Evolutionary conservation across 2,329 filamentous ascomycete species (phyloP).

Genomic region (Aspergillus hortae): DNA sequence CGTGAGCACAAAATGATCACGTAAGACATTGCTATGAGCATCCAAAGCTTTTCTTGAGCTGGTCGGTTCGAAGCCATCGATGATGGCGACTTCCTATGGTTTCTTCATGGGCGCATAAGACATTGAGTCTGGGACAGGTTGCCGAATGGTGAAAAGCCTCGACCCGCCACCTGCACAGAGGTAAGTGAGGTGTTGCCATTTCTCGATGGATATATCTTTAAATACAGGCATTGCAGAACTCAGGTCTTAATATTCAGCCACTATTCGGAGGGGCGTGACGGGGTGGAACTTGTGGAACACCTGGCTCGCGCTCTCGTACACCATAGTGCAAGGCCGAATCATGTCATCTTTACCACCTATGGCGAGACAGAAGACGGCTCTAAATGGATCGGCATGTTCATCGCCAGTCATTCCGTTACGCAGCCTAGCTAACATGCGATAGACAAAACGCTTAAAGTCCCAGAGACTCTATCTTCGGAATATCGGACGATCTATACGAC

Average conservation of each 20-base stretch:
- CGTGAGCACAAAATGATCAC: slow-evolving; percentile 12
- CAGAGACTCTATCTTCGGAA: slow-evolving; percentile 17
- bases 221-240: slow-evolving; percentile 4
- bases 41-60: slow-evolving; percentile 27
- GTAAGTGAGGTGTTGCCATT: slow-evolving; percentile 4
- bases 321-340: slow-evolving; percentile 15
- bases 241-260: slow-evolving; percentile 33
- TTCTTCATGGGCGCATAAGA: slow-evolving; percentile 44
- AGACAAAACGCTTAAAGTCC: slow-evolving; percentile 18
- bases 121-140: slow-evolving; percentile 36
- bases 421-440: slow-evolving; percentile 7
- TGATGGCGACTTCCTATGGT: slow-evolving; percentile 29
- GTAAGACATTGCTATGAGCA: slow-evolving; percentile 22
- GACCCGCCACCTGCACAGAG: slow-evolving; percentile 1
- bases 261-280: slow-evolving; percentile 27
- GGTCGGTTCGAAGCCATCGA: slow-evolving; percentile 33
- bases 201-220: background rate
- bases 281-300: slow-evolving; percentile 16
- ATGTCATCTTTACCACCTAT: slow-evolving; percentile 31
- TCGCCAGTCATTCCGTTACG: background rate
- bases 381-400: slow-evolving; percentile 19
- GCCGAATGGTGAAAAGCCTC: slow-evolving; percentile 34
- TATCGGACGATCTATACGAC: slow-evolving; percentile 20
- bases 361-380: slow-evolving; percentile 21
- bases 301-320: slow-evolving; percentile 17